phyloP scores from a whole-genome alignment of 257 asterid genomes.

The Apocynum venetum region DNA sequence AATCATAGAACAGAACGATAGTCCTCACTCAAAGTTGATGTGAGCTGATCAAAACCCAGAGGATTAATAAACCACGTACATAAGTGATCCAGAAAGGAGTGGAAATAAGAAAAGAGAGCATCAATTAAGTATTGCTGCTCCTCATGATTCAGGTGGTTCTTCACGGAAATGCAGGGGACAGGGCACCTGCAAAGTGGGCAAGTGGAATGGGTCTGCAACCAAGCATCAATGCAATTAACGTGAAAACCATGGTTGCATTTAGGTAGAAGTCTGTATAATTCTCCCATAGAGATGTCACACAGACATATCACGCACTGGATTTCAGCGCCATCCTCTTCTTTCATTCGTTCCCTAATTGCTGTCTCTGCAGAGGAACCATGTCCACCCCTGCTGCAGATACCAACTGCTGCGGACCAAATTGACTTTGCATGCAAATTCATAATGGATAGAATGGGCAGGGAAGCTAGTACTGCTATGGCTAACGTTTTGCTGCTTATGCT shows the following conservation, averaged over 20 bases:
- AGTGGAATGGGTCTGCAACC: constrained; percentile 30
- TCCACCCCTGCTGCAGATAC: too few species aligned
- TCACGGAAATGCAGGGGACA: not conserved
- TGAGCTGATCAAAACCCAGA: constrained; percentile 17
- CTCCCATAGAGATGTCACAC: constrained; percentile 22
- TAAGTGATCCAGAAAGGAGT: constrained; percentile 15
- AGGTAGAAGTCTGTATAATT: constrained; percentile 22
- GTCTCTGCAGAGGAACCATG: not conserved
- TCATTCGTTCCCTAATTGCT: not conserved
- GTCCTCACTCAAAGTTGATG: not conserved
- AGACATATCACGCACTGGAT: constrained; percentile 35
- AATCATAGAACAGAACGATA: not conserved
- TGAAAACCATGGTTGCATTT: constrained; percentile 36
- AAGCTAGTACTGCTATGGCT: constrained; percentile 5
- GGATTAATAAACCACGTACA: constrained; percentile 21
- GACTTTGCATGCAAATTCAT: not conserved
- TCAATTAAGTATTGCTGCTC: not conserved
- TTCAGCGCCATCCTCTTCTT: constrained; percentile 3
- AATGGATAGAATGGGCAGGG: constrained; percentile 7
- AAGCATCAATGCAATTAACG: constrained; percentile 31
- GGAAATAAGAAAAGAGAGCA: constrained; percentile 25
- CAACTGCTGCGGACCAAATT: not conserved
- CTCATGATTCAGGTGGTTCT: not conserved
- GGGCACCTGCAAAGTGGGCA: constrained; percentile 36
- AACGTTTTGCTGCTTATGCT: constrained; percentile 1